Conservation (phyloP, 176 grass and related monocot genomes). For the Miscanthus lutarioriparius region DNA sequence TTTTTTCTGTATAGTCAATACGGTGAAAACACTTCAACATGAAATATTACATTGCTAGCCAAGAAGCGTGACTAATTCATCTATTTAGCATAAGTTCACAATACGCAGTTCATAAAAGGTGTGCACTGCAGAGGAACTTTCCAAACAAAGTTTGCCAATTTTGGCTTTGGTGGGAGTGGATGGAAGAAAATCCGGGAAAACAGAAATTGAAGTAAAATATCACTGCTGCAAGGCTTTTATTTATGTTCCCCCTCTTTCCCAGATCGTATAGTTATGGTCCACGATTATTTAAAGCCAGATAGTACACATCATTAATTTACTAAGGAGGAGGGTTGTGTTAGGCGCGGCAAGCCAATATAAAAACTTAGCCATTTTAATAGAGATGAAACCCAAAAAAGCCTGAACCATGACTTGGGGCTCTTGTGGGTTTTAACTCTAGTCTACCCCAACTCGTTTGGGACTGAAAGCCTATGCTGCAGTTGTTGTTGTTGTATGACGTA, state of each 20-base stretch:
- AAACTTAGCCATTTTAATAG: too few species aligned
- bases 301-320: slow-evolving; percentile 28
- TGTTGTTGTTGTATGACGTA: slow-evolving; percentile 31
- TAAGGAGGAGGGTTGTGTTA: too few species aligned
- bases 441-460: too few species aligned
- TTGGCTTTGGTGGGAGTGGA: background rate
- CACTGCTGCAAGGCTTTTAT: background rate
- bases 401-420: too few species aligned
- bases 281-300: slow-evolving; percentile 1
- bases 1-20: background rate
- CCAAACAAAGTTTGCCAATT: background rate
- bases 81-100: slow-evolving; percentile 1
- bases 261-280: slow-evolving; percentile 4
- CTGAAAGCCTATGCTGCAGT: too few species aligned
- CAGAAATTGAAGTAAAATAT: slow-evolving; percentile 1
- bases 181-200: slow-evolving; percentile 29
- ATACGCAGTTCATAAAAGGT: background rate
- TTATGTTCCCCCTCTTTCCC: background rate
- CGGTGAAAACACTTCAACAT: background rate
- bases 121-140: background rate
- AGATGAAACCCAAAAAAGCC: too few species aligned
- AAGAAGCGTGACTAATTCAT: background rate
- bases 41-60: background rate
- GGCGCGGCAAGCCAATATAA: too few species aligned
- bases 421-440: too few species aligned